Evolutionary conservation across 306 rosid species (phyloP).

Genomic region (Prunus dulcis): DNA sequence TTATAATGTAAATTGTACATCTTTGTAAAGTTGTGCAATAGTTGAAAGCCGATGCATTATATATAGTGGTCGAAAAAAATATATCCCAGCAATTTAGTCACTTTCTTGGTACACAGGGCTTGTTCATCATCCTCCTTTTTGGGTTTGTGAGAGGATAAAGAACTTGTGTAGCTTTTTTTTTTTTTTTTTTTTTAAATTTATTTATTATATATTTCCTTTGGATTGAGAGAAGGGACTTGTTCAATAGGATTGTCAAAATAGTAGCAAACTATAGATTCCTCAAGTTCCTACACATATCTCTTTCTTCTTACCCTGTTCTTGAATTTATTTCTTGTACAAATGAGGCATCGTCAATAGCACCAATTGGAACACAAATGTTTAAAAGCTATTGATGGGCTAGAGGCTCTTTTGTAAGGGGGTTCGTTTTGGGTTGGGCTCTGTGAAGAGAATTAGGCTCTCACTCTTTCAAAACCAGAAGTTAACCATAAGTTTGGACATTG

Average conservation of each 20-base stretch:
- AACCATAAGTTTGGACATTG: no score
- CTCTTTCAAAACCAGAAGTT: no score
- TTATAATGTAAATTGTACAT: constrained; percentile 40
- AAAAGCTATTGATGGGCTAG: no score
- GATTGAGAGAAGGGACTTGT: neutral
- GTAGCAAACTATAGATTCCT: neutral
- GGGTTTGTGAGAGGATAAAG: constrained; percentile 3
- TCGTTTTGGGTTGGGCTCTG: neutral
- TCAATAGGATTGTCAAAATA: neutral
- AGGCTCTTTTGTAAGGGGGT: neutral
- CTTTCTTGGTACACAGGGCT: constrained; percentile 3
- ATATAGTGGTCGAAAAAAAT: constrained; percentile 10
- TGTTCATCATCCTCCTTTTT: neutral
- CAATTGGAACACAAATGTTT: no score
- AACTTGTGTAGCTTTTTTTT: neutral
- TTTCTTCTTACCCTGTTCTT: neutral
- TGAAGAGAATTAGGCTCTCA: neutral
- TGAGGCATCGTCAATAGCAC: no score
- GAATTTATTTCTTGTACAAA: no score
- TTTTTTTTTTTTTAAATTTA: no score
- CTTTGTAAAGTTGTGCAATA: constrained; percentile 23
- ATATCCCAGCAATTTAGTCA: constrained; percentile 1
- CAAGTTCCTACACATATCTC: neutral
- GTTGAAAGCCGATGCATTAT: constrained; percentile 13
- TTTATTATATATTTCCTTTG: neutral